phyloP scores from a whole-genome alignment of 2,329 filamentous ascomycete genomes.

The Lasiodiplodia sp. region DNA sequence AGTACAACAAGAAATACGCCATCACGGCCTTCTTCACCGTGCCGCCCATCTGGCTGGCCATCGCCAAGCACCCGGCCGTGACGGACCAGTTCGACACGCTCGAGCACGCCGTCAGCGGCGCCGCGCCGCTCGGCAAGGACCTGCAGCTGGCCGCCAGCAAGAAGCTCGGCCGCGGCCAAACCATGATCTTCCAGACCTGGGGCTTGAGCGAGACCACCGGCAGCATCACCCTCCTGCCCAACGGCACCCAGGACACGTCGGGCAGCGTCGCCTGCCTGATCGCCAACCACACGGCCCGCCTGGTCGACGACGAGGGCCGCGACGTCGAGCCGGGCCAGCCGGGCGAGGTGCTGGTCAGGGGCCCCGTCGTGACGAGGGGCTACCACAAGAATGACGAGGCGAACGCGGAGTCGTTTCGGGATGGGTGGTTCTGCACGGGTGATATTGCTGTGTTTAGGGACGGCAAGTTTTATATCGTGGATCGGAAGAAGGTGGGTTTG shows the following conservation, averaged over 20 bases:
- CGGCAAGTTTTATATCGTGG: slow-evolving; percentile 52
- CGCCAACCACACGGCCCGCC: slow-evolving; percentile 43
- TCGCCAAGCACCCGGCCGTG: slow-evolving; percentile 64
- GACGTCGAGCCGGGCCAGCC: slow-evolving; percentile 43
- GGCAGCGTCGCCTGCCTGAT: slow-evolving; percentile 57
- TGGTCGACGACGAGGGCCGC: slow-evolving; percentile 44
- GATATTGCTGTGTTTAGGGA: slow-evolving; percentile 47
- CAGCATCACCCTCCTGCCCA: slow-evolving; percentile 44
- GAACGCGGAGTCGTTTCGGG: slow-evolving; percentile 40
- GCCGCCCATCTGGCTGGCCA: slow-evolving; percentile 66
- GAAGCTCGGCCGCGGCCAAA: slow-evolving; percentile 55
- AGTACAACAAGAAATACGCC: slow-evolving; percentile 57
- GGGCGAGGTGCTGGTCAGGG: slow-evolving; percentile 46
- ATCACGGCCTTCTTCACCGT: slow-evolving; percentile 66
- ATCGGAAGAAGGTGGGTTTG: slow-evolving; percentile 43
- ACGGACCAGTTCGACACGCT: slow-evolving; percentile 60
- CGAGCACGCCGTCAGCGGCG: slow-evolving; percentile 59
- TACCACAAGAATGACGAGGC: slow-evolving; percentile 47
- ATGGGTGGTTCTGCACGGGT: slow-evolving; percentile 50
- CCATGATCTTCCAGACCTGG: slow-evolving; percentile 62
- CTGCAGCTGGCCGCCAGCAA: slow-evolving; percentile 57
- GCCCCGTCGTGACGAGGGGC: slow-evolving; percentile 47
- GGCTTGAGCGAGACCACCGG: slow-evolving; percentile 63
- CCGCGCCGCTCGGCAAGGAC: slow-evolving; percentile 64
- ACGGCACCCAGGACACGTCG: slow-evolving; percentile 36